Base-by-base conservation (phyloP, 352 stramenopile species). In the Aphanomyces cochlioides region DNA sequence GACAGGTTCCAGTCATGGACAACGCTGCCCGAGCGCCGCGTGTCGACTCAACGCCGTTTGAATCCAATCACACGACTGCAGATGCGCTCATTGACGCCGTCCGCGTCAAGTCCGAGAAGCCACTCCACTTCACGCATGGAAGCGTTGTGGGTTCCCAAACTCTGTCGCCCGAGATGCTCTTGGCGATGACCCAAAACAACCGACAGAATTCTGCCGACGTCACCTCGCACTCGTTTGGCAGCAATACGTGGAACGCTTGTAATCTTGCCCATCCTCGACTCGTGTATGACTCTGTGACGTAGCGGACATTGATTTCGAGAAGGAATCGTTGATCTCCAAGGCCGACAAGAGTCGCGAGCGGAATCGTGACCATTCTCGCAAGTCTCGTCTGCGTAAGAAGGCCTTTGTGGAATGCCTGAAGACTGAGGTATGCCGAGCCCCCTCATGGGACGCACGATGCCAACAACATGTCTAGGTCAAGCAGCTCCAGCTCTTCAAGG, bases 321-420 rank as follows among this genome's bases (percentile, higher is more conserved):
- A 90, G 60, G 78, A 83, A 34, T 85, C 86, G 60, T 73, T 92
- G 40, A 74, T 92, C 45, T 70, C 64, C 64, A 94, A 94, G 72
- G 86, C 91, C 60, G 86, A 92, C 66, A 91, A 92, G 75, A 89
- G 79, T 19, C 81, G 92, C 15, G 91, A 98, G 74, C 85, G 94
- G 54, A 98, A 98, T 78, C 87, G 93, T 47, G 93, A 98, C 74
- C 94, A 98, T 79, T 97, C 94, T 59, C 89, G 93, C 77, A 98
- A 98, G 79, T 98, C 92, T 60, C 87, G 94, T 10, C 77, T 96
- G 63, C 87, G 94, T 56, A 98, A 98, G 75, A 98, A 98, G 76
- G 90, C 93, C 54, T 98, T 97, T 67, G 83, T 98, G 38, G 93
- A 98, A 74, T 93, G 87, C 67, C 83, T 98, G 43, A 98, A 98